These are phyloP conservation scores for Xylaria palmicola DNA, from an alignment of 495 filamentous ascomycete genomes.

Conservation along the genomic window DNA sequence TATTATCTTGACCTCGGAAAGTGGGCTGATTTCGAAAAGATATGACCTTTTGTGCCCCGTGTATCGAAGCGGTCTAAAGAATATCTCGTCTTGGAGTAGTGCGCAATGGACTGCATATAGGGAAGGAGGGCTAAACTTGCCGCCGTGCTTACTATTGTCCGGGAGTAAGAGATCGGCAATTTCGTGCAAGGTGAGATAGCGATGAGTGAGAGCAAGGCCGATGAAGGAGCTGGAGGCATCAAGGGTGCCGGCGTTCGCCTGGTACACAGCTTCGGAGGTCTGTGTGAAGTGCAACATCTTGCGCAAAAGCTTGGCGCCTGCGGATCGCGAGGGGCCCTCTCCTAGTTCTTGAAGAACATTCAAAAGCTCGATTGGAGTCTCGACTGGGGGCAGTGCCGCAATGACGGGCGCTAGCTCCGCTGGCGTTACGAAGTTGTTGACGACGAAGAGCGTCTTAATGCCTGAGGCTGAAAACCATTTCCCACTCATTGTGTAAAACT, in stretches of 20 bases:
- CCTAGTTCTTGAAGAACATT: conserved; percentile 50
- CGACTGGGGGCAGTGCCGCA: conserved; percentile 57
- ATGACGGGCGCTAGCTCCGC: conserved; percentile 58
- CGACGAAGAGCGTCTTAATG: conserved; percentile 55
- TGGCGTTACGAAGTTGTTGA: conserved; percentile 61
- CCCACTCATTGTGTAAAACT: conserved; percentile 72
- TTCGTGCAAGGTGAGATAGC: conserved; percentile 60
- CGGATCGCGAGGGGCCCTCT: conserved; percentile 51
- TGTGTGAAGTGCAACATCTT: conserved; percentile 54
- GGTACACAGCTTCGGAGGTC: conserved; percentile 51
- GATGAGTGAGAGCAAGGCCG: conserved; percentile 44
- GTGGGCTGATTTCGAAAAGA: conserved; percentile 38
- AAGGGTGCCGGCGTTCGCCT: conserved; percentile 48
- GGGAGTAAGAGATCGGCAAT: conserved; percentile 55
- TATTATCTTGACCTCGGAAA: conserved; percentile 28
- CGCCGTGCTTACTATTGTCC: conserved; percentile 44
- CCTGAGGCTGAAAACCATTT: conserved; percentile 63
- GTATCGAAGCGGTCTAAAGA: conserved; percentile 41
- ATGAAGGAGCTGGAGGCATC: conserved; percentile 50
- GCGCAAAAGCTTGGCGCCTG: conserved; percentile 48
- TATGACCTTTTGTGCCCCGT: conserved; percentile 36
- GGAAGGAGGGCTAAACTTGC: conserved; percentile 49
- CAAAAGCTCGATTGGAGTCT: conserved; percentile 35
- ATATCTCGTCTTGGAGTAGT: conserved; percentile 54
- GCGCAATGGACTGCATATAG: conserved; percentile 70